These are phyloP conservation scores for Solanum hybrid DNA, from an alignment of 305 asterid species.

Conservation along the genomic window DNA sequence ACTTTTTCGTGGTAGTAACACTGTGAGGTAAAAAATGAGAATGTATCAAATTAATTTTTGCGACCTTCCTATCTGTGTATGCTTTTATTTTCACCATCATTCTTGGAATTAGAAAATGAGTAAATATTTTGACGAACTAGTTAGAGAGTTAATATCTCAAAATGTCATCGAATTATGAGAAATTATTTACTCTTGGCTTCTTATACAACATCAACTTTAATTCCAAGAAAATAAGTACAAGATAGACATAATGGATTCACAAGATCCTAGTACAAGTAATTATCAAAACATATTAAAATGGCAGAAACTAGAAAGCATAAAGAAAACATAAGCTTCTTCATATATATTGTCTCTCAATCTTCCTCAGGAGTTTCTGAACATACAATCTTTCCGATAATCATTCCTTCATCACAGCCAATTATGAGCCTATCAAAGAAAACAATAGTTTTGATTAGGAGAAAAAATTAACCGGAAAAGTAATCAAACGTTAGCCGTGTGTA, in stretches of 20 bases:
- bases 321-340: background rate
- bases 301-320: background rate
- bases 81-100: too few relatives aligned
- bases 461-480: background rate
- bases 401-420: slow-evolving; percentile 19
- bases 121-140: too few relatives aligned
- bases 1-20: too few relatives aligned
- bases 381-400: slow-evolving; percentile 10
- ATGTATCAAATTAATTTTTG: too few relatives aligned
- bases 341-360: background rate
- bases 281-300: background rate
- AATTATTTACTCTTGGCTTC: background rate
- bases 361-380: background rate
- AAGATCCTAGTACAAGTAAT: background rate
- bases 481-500: background rate
- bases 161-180: background rate
- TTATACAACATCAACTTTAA: background rate
- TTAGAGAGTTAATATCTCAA: background rate
- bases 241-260: background rate
- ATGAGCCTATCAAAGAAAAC: slow-evolving; percentile 1
- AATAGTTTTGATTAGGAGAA: background rate
- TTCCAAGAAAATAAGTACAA: background rate
- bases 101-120: too few relatives aligned
- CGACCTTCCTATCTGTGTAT: too few relatives aligned
- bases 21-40: too few relatives aligned